Evolutionary conservation across 148 eudicot species (phyloP), one percentile per base, ranked within the genome.

Genomic region (Selenicereus undatus): DNA sequence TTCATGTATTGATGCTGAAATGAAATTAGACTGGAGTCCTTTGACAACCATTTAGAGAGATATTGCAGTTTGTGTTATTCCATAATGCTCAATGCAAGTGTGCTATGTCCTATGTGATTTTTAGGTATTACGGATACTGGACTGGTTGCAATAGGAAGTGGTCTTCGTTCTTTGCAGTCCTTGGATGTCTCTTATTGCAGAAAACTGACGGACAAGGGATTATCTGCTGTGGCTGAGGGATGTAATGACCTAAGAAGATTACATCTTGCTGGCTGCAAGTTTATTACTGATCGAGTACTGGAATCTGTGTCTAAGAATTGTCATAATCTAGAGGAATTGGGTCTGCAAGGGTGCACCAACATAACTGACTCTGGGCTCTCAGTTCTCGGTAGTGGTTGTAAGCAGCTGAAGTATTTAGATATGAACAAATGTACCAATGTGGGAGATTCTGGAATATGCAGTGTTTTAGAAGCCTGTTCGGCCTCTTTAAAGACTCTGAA

Each of bases 71-170:
- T 64, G 6, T 24, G 11, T 24, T 66, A 66, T 26, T 27, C 18
- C 29, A 27, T 24, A 74, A 22, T 24, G 21, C 79, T 81, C 66
- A 84, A 26, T 71, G 71, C 72, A 14, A 54, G 73, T 75, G 16
- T 75, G n/a, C 48, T 56, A 56, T 75, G 16, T 75, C 18, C 48
- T 56, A 56, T 71, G 76, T 83, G 75, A 82, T 85, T 76, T 79
- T 16, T 90, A 97, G 99, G 96, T 76, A 86, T 97, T 76, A 89
- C 95, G 13, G 99, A 97, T 89, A 71, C 82, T 35, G 99, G 98
- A 82, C 78, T 97, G 80, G 74, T 70, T 36, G 89, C 93, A 56
- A 83, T 97, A 82, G 99, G 92, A 83, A 83, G 84, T 10, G 76
- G 82, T 87, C 96, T 97, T 75, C 86, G 87, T 77, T 87, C 88